Evolutionary conservation across 2,329 filamentous ascomycete genomes (phyloP), one percentile per base, ranked within the genome.

Genomic region (Arachnomyces sp.): DNA sequence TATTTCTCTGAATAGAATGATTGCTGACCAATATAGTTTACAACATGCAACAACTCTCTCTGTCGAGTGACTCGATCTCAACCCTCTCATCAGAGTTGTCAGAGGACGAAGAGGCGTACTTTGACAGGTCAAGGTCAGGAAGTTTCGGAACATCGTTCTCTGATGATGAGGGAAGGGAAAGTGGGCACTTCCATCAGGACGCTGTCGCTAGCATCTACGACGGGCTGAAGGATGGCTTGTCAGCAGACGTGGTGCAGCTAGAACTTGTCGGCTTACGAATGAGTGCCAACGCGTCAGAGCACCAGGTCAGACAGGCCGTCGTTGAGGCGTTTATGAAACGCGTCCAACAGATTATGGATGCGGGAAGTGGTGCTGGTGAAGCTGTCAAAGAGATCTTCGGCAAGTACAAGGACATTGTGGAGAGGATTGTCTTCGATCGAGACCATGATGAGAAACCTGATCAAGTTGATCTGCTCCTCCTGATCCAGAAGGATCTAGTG

Each of bases 201-300:
- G 90, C 90, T 17, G 84, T 90, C 2, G 73, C 81, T 48, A 90
- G 86, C 45, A 76, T 96, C n/a, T 74, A 89, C 46, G 89, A 95
- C 54, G 84, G 87, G 16, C 72, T 96, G 31, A 81, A 83, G 38
- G 76, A 79, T 44, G 82, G 81, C 15, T 70, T 78, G 36, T 76
- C 77, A 11, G 77, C 79, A 8, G 85, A 93, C 57, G 92, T 94
- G 48, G 89, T 94, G 54, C 87, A 90, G 59, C 76, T 96, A 28
- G 92, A 98, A 60, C 84, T 98, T 47, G 94, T 89, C 70, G 85
- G 87, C 34, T 72, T 96, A n/a, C 82, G 90, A 8, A 85, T 98
- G 61, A 83, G 82, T 40, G 86, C 84, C 54, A 87, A 96, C 55
- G 92, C 92, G 2, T 89, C 87, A 1, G 90, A 94, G 55, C 76